Evolutionary conservation across 2,329 filamentous ascomycete genomes (phyloP).

Genomic region (Blumeriella jaapii): DNA sequence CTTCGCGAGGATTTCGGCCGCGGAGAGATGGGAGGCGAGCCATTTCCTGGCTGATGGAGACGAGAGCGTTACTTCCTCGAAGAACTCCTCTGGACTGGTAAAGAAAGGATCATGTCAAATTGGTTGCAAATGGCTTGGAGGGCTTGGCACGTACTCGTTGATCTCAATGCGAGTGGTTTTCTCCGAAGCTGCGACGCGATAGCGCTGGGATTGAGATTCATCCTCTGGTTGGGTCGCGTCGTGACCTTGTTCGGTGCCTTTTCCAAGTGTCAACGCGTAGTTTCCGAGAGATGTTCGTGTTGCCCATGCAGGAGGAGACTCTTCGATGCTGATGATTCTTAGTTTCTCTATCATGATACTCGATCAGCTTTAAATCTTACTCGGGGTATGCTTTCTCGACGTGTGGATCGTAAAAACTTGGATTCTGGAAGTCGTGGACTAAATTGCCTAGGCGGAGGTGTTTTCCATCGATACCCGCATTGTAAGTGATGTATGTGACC

Average conservation of each 20-base stretch:
- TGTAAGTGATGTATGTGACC: slow-evolving; percentile 17
- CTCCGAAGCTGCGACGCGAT: slow-evolving; percentile 17
- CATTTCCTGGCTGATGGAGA: slow-evolving; percentile 16
- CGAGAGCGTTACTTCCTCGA: slow-evolving; percentile 13
- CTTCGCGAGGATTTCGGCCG: slow-evolving; percentile 11
- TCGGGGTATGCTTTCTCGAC: slow-evolving; percentile 17
- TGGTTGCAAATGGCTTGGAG: neutral
- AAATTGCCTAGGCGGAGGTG: slow-evolving; percentile 19
- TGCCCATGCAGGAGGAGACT: slow-evolving; percentile 17
- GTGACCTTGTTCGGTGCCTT: slow-evolving; percentile 8
- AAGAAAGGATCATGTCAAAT: neutral
- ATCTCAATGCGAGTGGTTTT: slow-evolving; percentile 16
- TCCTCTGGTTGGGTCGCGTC: slow-evolving; percentile 9
- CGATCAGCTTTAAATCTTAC: slow-evolving; percentile 6
- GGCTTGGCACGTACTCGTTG: slow-evolving; percentile 11
- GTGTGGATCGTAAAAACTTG: slow-evolving; percentile 14
- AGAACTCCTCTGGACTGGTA: slow-evolving; percentile 13
- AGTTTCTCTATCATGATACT: neutral
- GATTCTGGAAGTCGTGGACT: slow-evolving; percentile 16
- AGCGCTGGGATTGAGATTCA: slow-evolving; percentile 8
- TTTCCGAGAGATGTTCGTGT: slow-evolving; percentile 9
- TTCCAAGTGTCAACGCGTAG: slow-evolving; percentile 17
- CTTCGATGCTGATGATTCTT: neutral
- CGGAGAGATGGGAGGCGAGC: slow-evolving; percentile 17
- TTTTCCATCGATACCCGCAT: slow-evolving; percentile 14